Percentiles rank a stretch among this genome's conserved stretches.
These are phyloP conservation scores for Suillus subalutaceus DNA, from an alignment of 768 basidiomycete species.

Conservation along the genomic window DNA sequence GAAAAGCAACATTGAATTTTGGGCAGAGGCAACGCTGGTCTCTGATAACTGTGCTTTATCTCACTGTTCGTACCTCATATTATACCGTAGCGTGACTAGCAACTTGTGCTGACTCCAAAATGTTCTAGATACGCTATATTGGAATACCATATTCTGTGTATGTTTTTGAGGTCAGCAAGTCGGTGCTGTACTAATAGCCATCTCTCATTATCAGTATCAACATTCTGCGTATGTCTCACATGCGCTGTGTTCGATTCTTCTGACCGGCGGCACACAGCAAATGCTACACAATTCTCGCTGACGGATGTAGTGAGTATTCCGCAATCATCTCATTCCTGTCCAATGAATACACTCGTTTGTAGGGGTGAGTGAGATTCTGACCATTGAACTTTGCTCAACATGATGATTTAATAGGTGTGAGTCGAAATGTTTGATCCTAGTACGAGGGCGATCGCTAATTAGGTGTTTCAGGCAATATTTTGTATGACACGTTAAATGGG, in stretches of 20 bases:
- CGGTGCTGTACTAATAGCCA: not conserved
- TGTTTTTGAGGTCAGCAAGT: too few relatives aligned
- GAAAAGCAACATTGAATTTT: too few relatives aligned
- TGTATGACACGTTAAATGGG: accelerated
- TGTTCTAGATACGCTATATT: too few relatives aligned
- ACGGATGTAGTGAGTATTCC: not conserved
- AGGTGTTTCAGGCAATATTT: not conserved
- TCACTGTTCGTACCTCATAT: too few relatives aligned
- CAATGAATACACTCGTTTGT: not conserved
- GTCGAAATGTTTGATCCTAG: not conserved
- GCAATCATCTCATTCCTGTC: not conserved
- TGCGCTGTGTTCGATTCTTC: not conserved
- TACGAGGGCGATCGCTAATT: not conserved
- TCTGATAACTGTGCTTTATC: too few relatives aligned
- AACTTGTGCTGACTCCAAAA: too few relatives aligned
- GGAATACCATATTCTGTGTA: too few relatives aligned
- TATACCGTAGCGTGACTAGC: too few relatives aligned
- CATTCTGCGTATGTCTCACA: not conserved
- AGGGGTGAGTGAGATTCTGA: not conserved
- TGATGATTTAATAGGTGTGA: not conserved
- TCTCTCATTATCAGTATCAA: not conserved
- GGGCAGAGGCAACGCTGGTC: too few relatives aligned
- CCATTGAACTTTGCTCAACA: not conserved
- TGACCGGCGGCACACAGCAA: not conserved
- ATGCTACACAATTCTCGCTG: not conserved